These are phyloP conservation scores for Lachancea quebecensis DNA, from an alignment of 805 yeast species.

Conservation along the genomic window DNA sequence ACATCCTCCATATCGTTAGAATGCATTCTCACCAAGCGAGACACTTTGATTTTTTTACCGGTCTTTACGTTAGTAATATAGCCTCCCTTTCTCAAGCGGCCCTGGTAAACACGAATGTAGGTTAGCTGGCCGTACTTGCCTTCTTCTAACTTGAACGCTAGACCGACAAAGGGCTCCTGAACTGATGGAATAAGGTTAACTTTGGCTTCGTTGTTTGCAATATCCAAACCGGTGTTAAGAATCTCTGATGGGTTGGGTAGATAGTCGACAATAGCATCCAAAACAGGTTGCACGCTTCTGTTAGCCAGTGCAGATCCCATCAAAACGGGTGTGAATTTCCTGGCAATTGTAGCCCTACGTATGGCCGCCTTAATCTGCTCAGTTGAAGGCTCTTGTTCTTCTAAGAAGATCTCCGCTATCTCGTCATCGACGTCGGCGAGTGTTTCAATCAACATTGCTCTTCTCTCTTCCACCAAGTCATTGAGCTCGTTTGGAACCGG, in stretches of 20 bases:
- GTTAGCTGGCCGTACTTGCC: constrained; percentile 98
- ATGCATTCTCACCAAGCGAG: constrained; percentile 96
- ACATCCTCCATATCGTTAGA: constrained; percentile 98
- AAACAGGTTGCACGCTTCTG: constrained; percentile 89
- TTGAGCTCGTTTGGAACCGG: constrained; percentile 74
- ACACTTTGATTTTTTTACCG: constrained; percentile 87
- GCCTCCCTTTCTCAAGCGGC: constrained; percentile 83
- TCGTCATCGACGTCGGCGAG: constrained; percentile 98
- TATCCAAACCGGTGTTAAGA: constrained; percentile 81
- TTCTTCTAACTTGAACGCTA: constrained; percentile 98
- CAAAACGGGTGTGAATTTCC: constrained; percentile 97
- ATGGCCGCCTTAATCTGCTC: constrained; percentile 85
- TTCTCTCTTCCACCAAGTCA: constrained; percentile 83
- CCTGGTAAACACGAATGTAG: constrained; percentile 95
- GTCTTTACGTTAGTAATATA: constrained; percentile 83
- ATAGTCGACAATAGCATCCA: constrained; percentile 93
- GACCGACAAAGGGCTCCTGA: constrained; percentile 79
- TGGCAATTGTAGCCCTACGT: constrained; percentile 89
- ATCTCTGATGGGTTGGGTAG: constrained; percentile 94
- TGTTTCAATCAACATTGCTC: constrained; percentile 79
- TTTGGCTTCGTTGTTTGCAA: constrained; percentile 54
- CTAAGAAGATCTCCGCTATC: constrained; percentile 86
- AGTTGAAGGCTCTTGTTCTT: constrained; percentile 79
- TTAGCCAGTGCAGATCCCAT: constrained; percentile 99
- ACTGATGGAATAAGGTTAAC: constrained; percentile 69